Evolutionary conservation across 129 eudicot species (phyloP), one percentile per base, ranked within the genome.

Genomic region (Calendula officinalis): DNA sequence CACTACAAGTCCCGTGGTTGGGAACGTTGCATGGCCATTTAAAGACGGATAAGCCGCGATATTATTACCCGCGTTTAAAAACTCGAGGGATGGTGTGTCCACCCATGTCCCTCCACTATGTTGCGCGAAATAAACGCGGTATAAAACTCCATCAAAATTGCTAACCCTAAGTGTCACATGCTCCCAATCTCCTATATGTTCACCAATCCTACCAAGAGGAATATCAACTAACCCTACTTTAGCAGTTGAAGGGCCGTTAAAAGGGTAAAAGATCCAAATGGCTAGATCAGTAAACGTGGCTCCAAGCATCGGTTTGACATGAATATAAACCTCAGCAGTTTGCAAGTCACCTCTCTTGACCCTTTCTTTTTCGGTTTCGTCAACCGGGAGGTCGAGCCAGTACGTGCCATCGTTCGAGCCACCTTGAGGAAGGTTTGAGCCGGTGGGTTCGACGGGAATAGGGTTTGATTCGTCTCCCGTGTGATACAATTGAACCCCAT

Each of bases 131-230:
- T 69, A 82, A 66, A 75, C 87, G 5, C 68, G 65, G 8, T 74
- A 67, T 5, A 82, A 71, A 5, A 56, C 56, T 15, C 83, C 81
- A 44, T 49, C 66, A 41, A 78, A 82, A 35, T 82, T 82, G 61
- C 83, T 82, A 1, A 82, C 51, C n/a, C 87, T 61, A 22, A 82
- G 17, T 2, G 87, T 74, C 1, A 70, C 0, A 56, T 82, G 83
- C 38, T 78, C 83, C 87, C 81, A 82, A 62, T 82, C 87, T 7
- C 83, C 83, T 16, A 82, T 53, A 61, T 82, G 87, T 70, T 78
- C 75, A 3, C 87, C 87, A 14, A 75, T 70, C 64, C 43, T 64
- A 0, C 79, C 76, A n/a, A 82, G 46, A 60, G 84, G 81, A 11
- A 74, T 16, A 67, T 82, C 78, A 36, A 82, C 30, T 4, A 75